phyloP scores from a whole-genome alignment of 2,329 filamentous ascomycete genomes.

The Daldinia sp. region DNA sequence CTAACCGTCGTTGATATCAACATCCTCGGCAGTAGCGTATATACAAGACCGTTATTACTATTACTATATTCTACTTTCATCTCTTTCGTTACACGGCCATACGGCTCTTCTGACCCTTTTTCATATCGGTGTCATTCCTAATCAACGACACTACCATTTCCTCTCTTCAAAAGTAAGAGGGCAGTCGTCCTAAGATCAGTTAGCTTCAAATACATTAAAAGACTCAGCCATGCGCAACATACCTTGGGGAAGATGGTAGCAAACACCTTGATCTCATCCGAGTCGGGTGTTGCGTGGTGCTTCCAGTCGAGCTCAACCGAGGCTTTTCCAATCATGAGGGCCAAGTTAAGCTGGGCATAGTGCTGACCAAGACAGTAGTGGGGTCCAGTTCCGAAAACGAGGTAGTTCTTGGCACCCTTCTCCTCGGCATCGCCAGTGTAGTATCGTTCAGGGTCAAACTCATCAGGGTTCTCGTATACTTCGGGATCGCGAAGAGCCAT shows the following conservation, averaged over 20 bases:
- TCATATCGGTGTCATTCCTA: neutral
- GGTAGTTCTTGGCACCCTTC: constrained; percentile 90
- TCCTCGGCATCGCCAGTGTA: constrained; percentile 89
- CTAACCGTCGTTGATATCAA: constrained; percentile 21
- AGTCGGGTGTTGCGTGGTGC: constrained; percentile 84
- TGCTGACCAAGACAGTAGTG: constrained; percentile 97
- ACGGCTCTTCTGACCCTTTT: neutral
- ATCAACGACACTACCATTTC: constrained; percentile 56
- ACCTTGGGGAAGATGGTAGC: constrained; percentile 98
- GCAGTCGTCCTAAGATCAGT: constrained; percentile 77
- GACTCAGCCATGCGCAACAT: constrained; percentile 53
- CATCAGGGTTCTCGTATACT: constrained; percentile 89
- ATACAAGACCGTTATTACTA: constrained; percentile 47
- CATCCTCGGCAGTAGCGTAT: constrained; percentile 37
- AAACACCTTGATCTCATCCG: constrained; percentile 98
- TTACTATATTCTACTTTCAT: constrained; percentile 42
- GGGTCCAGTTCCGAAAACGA: constrained; percentile 94
- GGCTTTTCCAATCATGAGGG: constrained; percentile 90
- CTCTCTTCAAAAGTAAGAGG: constrained; percentile 77
- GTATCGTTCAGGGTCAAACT: constrained; percentile 92
- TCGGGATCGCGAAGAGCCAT: constrained; percentile 92
- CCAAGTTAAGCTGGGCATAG: constrained; percentile 90
- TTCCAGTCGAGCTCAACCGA: constrained; percentile 89
- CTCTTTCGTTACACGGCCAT: constrained; percentile 28
- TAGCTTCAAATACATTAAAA: constrained; percentile 44